Conservation (phyloP, 2,329 filamentous ascomycete genomes). For the Scytalidium lignicola region DNA sequence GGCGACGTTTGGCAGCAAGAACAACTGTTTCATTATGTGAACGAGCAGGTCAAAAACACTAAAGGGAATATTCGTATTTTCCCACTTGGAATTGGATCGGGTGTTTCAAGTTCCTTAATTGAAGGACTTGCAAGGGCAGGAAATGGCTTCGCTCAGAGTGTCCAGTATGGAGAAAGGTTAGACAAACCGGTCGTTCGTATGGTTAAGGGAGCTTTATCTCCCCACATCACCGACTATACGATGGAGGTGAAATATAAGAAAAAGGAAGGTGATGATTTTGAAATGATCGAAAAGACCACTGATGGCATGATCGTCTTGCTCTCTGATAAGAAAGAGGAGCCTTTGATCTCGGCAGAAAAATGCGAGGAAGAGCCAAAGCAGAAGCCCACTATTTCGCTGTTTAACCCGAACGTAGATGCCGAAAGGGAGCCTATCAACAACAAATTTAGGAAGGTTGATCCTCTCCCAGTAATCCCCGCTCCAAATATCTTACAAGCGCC, state of each 20-base stretch:
- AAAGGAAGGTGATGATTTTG: conserved; percentile 49
- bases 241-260: conserved; percentile 57
- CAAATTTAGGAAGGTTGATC: conserved; percentile 35
- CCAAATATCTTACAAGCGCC: conserved; percentile 63
- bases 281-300: conserved; percentile 55
- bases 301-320: conserved; percentile 38
- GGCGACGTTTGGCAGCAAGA: conserved; percentile 48
- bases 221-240: conserved; percentile 59
- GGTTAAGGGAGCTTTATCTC: conserved; percentile 65
- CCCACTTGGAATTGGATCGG: conserved; percentile 47
- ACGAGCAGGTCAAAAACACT: conserved; percentile 32
- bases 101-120: conserved; percentile 46
- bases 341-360: background rate
- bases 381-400: conserved; percentile 46
- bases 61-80: conserved; percentile 46
- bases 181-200: conserved; percentile 67
- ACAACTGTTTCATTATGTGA: conserved; percentile 40
- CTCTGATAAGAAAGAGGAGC: conserved; percentile 18
- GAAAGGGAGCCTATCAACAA: conserved; percentile 25
- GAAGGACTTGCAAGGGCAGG: conserved; percentile 50
- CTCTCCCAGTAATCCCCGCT: conserved; percentile 45
- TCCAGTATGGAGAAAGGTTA: conserved; percentile 58
- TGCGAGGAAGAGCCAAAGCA: conserved; percentile 9
- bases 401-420: conserved; percentile 38
- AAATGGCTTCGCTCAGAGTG: conserved; percentile 56